These are phyloP conservation scores for Paramyrothecium roridum DNA, from an alignment of 2,329 filamentous ascomycete genomes.

Conservation along the genomic window DNA sequence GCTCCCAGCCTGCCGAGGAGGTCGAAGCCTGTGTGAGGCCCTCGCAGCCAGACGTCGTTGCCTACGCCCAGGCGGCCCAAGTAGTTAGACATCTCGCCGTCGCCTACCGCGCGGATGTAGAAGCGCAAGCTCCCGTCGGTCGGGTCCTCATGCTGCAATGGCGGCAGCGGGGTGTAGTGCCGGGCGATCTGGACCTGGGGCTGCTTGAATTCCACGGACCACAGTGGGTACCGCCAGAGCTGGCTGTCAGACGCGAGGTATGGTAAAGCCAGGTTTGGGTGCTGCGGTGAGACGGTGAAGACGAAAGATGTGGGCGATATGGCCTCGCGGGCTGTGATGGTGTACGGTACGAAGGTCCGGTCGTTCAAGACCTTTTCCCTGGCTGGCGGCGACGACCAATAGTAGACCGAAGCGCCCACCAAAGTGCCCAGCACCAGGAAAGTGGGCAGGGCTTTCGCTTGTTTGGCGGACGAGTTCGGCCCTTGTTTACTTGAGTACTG, in stretches of 20 bases:
- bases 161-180: slow-evolving; percentile 85
- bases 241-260: slow-evolving; percentile 19
- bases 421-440: slow-evolving; percentile 15
- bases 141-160: slow-evolving; percentile 24
- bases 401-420: slow-evolving; percentile 20
- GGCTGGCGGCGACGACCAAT: slow-evolving; percentile 17
- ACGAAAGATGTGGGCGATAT: slow-evolving; percentile 68
- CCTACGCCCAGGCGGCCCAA: slow-evolving; percentile 63
- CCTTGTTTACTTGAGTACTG: neutral
- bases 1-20: slow-evolving; percentile 29
- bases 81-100: slow-evolving; percentile 85
- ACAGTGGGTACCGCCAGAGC: slow-evolving; percentile 56
- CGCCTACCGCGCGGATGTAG: slow-evolving; percentile 72
- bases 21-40: slow-evolving; percentile 70
- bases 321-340: slow-evolving; percentile 55
- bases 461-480: slow-evolving; percentile 42
- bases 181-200: slow-evolving; percentile 89
- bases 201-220: slow-evolving; percentile 92
- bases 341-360: slow-evolving; percentile 63
- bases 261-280: slow-evolving; percentile 20
- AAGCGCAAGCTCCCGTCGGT: slow-evolving; percentile 58
- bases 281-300: slow-evolving; percentile 56
- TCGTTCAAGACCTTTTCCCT: slow-evolving; percentile 45
- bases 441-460: slow-evolving; percentile 18
- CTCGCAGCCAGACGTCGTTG: slow-evolving; percentile 69